Evolutionary conservation across 768 basidiomycete genomes (phyloP).

Genomic region (Mycena crocata): DNA sequence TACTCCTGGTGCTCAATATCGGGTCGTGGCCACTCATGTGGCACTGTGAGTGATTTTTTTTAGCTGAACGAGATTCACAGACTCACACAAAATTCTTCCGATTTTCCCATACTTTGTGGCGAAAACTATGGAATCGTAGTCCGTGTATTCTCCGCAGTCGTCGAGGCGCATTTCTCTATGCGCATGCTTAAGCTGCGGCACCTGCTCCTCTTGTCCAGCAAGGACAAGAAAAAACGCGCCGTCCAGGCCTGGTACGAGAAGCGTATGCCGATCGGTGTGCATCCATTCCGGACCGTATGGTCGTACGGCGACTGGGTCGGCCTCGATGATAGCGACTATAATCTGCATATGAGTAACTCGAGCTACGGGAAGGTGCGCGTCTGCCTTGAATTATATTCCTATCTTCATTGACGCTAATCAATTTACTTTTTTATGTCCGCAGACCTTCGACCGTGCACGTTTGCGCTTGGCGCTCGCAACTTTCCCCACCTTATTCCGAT

Average conservation of each 20-base stretch:
- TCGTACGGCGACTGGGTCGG: slow-evolving; percentile 64
- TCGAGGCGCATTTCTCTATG: slow-evolving; percentile 25
- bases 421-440: not conserved
- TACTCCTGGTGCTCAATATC: slow-evolving; percentile 19
- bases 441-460: slow-evolving; percentile 65
- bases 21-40: slow-evolving; percentile 28
- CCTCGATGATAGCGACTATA: slow-evolving; percentile 79
- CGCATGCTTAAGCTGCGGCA: slow-evolving; percentile 43
- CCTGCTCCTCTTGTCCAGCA: slow-evolving; percentile 52
- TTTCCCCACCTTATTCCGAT: slow-evolving; percentile 68
- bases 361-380: slow-evolving; percentile 56
- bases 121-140: not conserved
- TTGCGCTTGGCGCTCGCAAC: slow-evolving; percentile 59
- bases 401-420: not conserved
- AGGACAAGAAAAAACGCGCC: slow-evolving; percentile 42
- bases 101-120: too few species aligned
- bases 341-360: slow-evolving; percentile 83
- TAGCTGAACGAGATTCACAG: not conserved
- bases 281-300: slow-evolving; percentile 62
- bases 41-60: slow-evolving; percentile 22
- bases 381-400: not conserved
- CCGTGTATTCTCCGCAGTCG: slow-evolving; percentile 17
- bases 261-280: slow-evolving; percentile 57
- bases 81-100: too few species aligned
- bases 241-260: slow-evolving; percentile 16